A percentile compares a stretch with the other conserved stretches of the same genome.
phyloP scores from a whole-genome alignment of 208 protist species.

The Angomonas ambiguus region DNA sequence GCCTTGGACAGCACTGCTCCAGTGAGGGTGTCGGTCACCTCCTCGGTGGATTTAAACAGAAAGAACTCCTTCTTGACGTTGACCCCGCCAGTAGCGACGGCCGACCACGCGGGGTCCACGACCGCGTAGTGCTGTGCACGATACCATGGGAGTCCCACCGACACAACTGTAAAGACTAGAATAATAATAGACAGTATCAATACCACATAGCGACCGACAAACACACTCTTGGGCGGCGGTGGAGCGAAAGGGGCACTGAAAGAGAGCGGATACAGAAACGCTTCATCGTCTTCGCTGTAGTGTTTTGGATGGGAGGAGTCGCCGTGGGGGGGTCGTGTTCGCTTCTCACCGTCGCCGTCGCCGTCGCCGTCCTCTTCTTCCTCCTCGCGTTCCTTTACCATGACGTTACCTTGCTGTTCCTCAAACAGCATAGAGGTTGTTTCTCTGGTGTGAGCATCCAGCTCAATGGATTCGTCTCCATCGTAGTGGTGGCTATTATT shows the following conservation, averaged over 20 bases:
- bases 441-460: neutral
- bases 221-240: slow-evolving; percentile 42
- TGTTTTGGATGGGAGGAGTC: slow-evolving; percentile 19
- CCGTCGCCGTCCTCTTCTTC: no score
- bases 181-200: slow-evolving; percentile 26
- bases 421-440: neutral
- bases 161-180: slow-evolving; percentile 45
- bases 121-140: slow-evolving; percentile 54
- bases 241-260: slow-evolving; percentile 24
- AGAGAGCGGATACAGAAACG: neutral
- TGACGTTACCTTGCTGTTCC: neutral
- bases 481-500: no score
- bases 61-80: slow-evolving; percentile 35
- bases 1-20: neutral
- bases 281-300: no score
- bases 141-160: slow-evolving; percentile 62
- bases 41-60: slow-evolving; percentile 41
- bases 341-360: slow-evolving; percentile 11
- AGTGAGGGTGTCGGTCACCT: slow-evolving; percentile 20
- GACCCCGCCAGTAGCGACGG: neutral
- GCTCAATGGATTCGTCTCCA: neutral
- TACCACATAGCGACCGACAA: slow-evolving; percentile 39
- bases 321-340: slow-evolving; percentile 12
- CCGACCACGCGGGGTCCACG: slow-evolving; percentile 8
- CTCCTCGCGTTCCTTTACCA: no score